A percentile compares a stretch with the other conserved stretches of the same genome.
Conservation (phyloP, 306 rosid genomes). For the Pachyrhizus erosus region DNA sequence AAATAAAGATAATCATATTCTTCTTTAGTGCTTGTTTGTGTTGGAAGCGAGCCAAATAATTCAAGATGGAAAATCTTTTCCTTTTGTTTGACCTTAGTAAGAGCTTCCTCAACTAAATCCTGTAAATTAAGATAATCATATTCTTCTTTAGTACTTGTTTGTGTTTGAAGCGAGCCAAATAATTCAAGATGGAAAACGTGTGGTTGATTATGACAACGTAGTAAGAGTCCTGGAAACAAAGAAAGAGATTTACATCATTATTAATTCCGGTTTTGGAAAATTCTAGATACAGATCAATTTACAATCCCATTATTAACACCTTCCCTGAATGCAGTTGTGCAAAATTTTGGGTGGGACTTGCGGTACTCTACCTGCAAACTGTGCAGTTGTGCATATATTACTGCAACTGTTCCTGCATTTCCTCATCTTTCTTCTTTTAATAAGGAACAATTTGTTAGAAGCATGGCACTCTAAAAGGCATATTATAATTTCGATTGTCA, state of each 20-base stretch:
- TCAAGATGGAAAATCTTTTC: background rate
- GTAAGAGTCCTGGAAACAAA: background rate
- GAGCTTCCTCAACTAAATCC: background rate
- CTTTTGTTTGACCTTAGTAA: background rate
- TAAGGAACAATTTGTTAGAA: background rate
- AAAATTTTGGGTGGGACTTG: background rate
- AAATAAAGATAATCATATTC: background rate
- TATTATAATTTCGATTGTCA: background rate
- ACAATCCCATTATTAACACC: background rate
- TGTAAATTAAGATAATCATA: background rate
- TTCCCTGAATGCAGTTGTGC: background rate
- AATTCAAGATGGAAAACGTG: background rate
- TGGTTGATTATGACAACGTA: background rate
- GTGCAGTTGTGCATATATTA: background rate
- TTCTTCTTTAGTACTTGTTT: constrained; percentile 1
- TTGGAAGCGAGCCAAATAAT: background rate
- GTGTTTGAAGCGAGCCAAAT: constrained; percentile 1
- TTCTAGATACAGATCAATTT: background rate
- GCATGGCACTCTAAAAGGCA: background rate
- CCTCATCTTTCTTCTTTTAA: background rate
- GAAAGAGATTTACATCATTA: background rate
- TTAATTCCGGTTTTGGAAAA: background rate
- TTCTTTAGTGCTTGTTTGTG: constrained; percentile 1
- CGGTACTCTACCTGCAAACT: background rate
- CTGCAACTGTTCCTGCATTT: constrained; percentile 13